These are phyloP conservation scores for Nicotiana sylvestris DNA, from an alignment of 257 asterid genomes.

Conservation along the genomic window DNA sequence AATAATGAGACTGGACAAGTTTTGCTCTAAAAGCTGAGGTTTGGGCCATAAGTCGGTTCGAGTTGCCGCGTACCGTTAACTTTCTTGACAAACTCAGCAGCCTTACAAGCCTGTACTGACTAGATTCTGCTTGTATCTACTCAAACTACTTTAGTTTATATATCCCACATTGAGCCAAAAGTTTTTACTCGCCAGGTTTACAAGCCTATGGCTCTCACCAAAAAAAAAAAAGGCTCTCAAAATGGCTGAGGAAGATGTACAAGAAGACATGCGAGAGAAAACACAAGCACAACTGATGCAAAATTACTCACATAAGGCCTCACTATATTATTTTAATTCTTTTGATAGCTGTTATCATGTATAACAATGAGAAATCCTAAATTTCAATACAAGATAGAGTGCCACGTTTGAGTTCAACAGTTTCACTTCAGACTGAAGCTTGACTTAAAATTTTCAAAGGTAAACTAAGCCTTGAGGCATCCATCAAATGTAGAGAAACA, in stretches of 20 bases:
- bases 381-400: neutral
- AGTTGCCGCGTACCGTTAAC: no score
- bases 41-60: no score
- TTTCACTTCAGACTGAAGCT: neutral
- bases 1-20: no score
- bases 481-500: neutral
- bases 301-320: neutral
- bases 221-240: no score
- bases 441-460: neutral
- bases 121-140: neutral
- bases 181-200: neutral
- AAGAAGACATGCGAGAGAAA: neutral
- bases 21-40: no score
- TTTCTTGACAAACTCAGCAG: neutral
- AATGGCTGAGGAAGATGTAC: neutral
- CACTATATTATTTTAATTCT: neutral
- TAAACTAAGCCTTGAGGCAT: neutral
- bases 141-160: neutral
- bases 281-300: constrained; percentile 7
- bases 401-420: neutral
- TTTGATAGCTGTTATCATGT: neutral
- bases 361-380: neutral
- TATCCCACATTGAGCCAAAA: neutral
- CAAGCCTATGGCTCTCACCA: neutral
- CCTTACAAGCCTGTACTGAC: neutral